These are phyloP conservation scores for Amanita brunnescens DNA, from an alignment of 768 basidiomycete species.

Conservation along the genomic window DNA sequence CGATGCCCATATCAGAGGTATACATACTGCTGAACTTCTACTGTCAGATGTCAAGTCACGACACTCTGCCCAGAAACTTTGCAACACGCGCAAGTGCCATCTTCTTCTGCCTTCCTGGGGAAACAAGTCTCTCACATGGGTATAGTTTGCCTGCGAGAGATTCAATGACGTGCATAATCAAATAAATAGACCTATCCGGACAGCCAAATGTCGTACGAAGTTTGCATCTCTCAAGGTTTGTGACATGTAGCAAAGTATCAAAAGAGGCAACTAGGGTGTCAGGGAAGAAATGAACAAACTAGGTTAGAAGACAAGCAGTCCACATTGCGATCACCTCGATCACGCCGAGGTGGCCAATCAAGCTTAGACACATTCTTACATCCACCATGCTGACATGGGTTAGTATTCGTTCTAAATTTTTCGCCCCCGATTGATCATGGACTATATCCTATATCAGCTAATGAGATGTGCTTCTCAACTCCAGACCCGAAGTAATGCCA, in stretches of 20 bases:
- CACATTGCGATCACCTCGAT: background rate
- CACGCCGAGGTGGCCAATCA: background rate
- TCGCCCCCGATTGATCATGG: background rate
- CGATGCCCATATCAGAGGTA: background rate
- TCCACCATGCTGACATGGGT: no score
- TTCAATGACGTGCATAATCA: conserved; percentile 1
- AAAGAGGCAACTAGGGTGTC: background rate
- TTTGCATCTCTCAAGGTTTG: background rate
- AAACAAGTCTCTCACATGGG: conserved; percentile 31
- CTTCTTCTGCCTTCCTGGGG: conserved; percentile 49
- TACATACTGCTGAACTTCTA: background rate
- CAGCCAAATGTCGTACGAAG: conserved; percentile 1
- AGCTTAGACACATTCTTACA: background rate
- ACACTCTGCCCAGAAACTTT: conserved; percentile 35
- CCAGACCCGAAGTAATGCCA: background rate
- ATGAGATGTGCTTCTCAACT: background rate
- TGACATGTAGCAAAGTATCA: background rate
- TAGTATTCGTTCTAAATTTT: background rate
- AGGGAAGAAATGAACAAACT: background rate
- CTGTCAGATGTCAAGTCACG: background rate
- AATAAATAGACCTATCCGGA: conserved; percentile 1
- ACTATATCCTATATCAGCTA: background rate
- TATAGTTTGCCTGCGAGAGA: conserved; percentile 30
- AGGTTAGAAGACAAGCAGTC: background rate
- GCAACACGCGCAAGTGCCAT: conserved; percentile 44